Base-by-base conservation (phyloP, 1,139 yeast genomes). In the Groenewaldozyma auringiensis region DNA sequence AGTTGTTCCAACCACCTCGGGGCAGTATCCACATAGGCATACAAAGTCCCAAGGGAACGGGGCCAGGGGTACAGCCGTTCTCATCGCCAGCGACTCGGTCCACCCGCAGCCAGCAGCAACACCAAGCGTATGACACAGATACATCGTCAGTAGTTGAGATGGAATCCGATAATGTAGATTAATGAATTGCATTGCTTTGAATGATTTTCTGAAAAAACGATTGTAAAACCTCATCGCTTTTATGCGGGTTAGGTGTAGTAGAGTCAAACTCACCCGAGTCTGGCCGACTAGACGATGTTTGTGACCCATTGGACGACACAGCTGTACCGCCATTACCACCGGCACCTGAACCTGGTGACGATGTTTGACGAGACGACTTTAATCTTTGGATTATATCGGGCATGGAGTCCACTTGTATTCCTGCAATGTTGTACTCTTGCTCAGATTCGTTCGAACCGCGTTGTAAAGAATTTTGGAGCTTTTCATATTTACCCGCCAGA, bases 201-300 rank as follows among this genome's bases (percentile, higher is more conserved):
- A 59, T 49, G 21, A 60, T 50, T 29, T 56, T 57, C 44, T 60
- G 62, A 47, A 60, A 60, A 44, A 60, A 60, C 41, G 50, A 58
- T 21, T 59, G 58, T 20, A 60, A 51, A 27, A 58, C 57, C 40
- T 59, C 62, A 42, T 60, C 41, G 54, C 14, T 50, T 8, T 38
- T 40, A 9, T 38, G 32, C 17, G 50, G 47, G 4, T 38, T 45
- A 21, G 46, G 29, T 27, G 31, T 32, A 3, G 39, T 31, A 3
- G 29, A 27, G 29, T 43, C 43, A n/a, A 32, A 21, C 16, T 37
- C 35, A 22, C 43, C 40, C 33, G 38, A 6, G 17, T 42, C 40
- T 18, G 41, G 39, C 14, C 40, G 14, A n/a, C 18, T 11, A 8
- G 14, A 18, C 13, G n/a, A n/a, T n/a, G 8, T 8, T 9, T 36